Evolutionary conservation across 768 basidiomycete species (phyloP).

Genomic region (Mycena rebaudengoi): DNA sequence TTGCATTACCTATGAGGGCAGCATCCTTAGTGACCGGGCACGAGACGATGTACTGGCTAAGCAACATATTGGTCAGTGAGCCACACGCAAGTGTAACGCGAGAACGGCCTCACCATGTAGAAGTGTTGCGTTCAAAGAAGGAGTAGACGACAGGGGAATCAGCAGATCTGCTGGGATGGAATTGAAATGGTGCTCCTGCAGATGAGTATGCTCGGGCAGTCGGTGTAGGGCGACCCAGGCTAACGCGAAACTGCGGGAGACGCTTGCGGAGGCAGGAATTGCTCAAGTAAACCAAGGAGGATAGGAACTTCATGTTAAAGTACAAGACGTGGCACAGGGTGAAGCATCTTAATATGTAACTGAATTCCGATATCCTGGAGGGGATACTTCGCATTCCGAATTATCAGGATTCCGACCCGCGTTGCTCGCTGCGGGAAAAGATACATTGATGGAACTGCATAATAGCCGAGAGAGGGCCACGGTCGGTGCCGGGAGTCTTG

Average conservation of each 20-base stretch:
- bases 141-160: slow-evolving; percentile 27
- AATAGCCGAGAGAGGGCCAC: too few relatives aligned
- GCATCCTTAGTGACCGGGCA: slow-evolving; percentile 62
- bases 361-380: slow-evolving; percentile 7
- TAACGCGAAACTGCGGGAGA: background rate
- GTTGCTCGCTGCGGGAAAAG: too few relatives aligned
- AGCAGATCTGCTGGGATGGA: slow-evolving; percentile 13
- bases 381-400: slow-evolving; percentile 12
- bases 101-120: slow-evolving; percentile 23
- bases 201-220: background rate
- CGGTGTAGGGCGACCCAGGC: background rate
- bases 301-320: background rate
- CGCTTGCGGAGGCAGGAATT: background rate
- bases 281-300: background rate
- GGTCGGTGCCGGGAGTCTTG: too few relatives aligned
- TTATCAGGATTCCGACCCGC: background rate
- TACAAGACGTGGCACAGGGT: background rate
- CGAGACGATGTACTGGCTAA: slow-evolving; percentile 62
- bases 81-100: too few relatives aligned
- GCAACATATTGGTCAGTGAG: too few relatives aligned
- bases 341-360: background rate
- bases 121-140: slow-evolving; percentile 35
- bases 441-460: too few relatives aligned
- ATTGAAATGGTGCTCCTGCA: background rate
- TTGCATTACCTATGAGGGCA: slow-evolving; percentile 43